A percentile compares a stretch with the other conserved stretches of the same genome.
phyloP scores from a whole-genome alignment of 2,329 filamentous ascomycete genomes.

The Talaromyces piceae region DNA sequence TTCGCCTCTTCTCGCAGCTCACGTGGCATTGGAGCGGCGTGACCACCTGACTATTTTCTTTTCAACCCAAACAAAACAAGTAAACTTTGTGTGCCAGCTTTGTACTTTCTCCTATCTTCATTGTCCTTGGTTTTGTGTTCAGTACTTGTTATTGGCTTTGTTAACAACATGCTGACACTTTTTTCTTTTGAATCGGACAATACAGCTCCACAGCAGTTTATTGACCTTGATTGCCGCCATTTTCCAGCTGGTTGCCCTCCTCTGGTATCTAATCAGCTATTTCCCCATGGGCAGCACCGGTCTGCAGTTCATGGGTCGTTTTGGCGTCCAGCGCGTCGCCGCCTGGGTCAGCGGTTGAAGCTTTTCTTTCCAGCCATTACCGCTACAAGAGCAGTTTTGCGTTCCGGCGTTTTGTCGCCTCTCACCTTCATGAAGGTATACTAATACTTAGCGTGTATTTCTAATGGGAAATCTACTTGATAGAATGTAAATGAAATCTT shows the following conservation, averaged over 20 bases:
- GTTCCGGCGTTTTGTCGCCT: too few relatives aligned
- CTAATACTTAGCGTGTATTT: background rate
- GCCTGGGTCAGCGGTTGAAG: constrained; percentile 75
- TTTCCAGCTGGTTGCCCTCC: constrained; percentile 70
- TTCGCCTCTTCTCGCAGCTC: background rate
- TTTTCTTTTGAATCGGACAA: too few relatives aligned
- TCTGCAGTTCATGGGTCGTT: constrained; percentile 74
- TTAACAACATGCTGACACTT: constrained; percentile 14
- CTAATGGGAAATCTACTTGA: background rate
- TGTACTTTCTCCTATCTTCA: constrained; percentile 10
- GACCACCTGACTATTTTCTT: background rate
- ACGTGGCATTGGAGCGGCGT: background rate
- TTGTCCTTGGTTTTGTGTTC: constrained; percentile 6
- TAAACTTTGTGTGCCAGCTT: background rate
- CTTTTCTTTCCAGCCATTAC: background rate
- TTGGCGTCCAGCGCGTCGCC: constrained; percentile 75
- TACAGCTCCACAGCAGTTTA: constrained; percentile 73
- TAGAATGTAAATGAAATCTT: background rate
- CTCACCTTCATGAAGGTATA: too few relatives aligned
- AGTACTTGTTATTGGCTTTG: constrained; percentile 7
- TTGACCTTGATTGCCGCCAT: constrained; percentile 80
- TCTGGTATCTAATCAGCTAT: constrained; percentile 96
- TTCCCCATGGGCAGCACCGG: constrained; percentile 94
- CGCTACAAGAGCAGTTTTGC: too few relatives aligned
- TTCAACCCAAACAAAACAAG: background rate